Evolutionary conservation across 768 basidiomycete species (phyloP), one percentile per base, ranked within the genome.

Genomic region (Lyophyllum decastes): DNA sequence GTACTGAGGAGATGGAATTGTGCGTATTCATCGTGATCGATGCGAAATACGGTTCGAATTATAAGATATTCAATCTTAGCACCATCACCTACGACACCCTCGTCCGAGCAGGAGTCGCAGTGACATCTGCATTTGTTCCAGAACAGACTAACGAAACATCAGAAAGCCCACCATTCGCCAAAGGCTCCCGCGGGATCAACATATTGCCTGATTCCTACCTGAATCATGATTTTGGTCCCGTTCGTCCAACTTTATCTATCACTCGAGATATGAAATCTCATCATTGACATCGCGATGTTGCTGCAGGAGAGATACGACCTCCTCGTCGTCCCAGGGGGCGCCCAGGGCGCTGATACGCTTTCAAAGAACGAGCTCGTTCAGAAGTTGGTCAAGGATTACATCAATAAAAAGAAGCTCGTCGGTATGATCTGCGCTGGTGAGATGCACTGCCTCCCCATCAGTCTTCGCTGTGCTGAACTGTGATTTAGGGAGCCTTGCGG

Each of bases 1-100:
- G 92, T 12, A 92, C 92, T 1, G 92, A 94, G 68, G 92, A 94
- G 73, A 92, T 92, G 86, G 91, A 92, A 72, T 93, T 92, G 91
- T 90, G 66, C 63, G 85, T 66, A 30, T 30, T 5, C 30, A 30
- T 30, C n/a, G 11, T n/a, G 9, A 21, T 22, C n/a, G 16, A 6
- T 21, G 14, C 44, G 49, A 21, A 27, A 9, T 40, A n/a, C 17
- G 14, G 11, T 27, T 26, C 24, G 16, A 25, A 14, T n/a, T 21
- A 6, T 25, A 47, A 2, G 24, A 14, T 26, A 56, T 22, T 24
- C 43, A 26, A 35, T 22, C 34, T 19, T 66, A 93, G 90, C 64
- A 90, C 90, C 9, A 87, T 93, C 72, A 80, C 85, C 10, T 94
- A 90, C 67, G 92, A 93, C 66, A 90, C 87, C 6, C 85, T 94